Percentiles rank a stretch among this genome's conserved stretches.
These are phyloP conservation scores for Primulina huaijiensis DNA, from an alignment of 257 asterid species.

Conservation along the genomic window DNA sequence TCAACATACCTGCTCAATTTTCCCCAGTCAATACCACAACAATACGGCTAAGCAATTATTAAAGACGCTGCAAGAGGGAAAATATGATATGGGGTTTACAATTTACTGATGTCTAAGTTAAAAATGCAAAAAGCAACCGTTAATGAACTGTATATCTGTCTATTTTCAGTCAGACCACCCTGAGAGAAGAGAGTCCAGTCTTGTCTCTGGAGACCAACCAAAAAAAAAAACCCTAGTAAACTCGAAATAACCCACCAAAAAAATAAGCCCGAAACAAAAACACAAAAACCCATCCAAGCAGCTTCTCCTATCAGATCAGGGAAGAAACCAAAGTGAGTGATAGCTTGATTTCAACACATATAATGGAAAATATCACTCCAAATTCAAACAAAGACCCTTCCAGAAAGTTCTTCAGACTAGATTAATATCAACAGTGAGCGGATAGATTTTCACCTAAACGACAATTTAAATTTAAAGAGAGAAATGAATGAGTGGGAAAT, in stretches of 20 bases:
- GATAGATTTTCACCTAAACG: constrained; percentile 12
- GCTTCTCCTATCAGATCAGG: not conserved
- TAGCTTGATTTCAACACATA: constrained; percentile 7
- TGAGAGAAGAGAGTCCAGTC: not conserved
- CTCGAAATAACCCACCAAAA: not conserved
- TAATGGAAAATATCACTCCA: constrained; percentile 7
- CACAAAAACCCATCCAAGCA: not conserved
- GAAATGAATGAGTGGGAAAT: not conserved
- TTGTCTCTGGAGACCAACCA: too few relatives aligned
- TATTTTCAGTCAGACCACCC: not conserved
- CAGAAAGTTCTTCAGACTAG: constrained; percentile 6
- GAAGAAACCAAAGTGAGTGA: constrained; percentile 2
- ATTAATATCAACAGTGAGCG: constrained; percentile 1
- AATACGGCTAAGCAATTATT: constrained; percentile 19
- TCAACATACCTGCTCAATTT: constrained; percentile 83
- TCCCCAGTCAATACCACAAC: constrained; percentile 25
- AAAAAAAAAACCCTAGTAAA: too few relatives aligned
- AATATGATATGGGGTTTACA: not conserved
- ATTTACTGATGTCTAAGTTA: constrained; percentile 3
- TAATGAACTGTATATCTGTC: not conserved
- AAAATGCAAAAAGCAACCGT: constrained; percentile 1
- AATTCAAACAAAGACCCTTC: constrained; percentile 5
- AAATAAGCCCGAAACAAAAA: not conserved
- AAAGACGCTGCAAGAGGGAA: constrained; percentile 19
- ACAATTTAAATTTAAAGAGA: constrained; percentile 13